Percentiles rank a stretch among this genome's conserved stretches.
These are phyloP conservation scores for Striga hermonthica DNA, from an alignment of 305 asterid species.

Conservation along the genomic window DNA sequence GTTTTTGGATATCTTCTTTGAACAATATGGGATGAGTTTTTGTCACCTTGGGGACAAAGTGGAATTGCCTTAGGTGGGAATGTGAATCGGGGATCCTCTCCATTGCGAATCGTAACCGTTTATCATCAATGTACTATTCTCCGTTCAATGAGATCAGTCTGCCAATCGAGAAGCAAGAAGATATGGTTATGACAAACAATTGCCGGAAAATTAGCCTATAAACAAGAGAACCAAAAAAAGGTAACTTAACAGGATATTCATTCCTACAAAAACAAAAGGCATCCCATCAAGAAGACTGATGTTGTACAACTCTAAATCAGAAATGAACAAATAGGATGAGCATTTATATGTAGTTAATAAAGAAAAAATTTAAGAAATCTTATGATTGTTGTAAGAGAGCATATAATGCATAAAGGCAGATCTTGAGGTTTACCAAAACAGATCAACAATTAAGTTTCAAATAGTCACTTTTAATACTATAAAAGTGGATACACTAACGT, in stretches of 20 bases:
- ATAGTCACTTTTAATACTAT: slow-evolving; percentile 24
- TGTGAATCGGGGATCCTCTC: slow-evolving; percentile 62
- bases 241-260: slow-evolving; percentile 19
- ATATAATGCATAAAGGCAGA: slow-evolving; percentile 23
- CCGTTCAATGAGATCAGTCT: slow-evolving; percentile 31
- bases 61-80: slow-evolving; percentile 52
- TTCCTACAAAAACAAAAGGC: slow-evolving; percentile 24
- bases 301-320: not conserved
- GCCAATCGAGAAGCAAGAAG: slow-evolving; percentile 34
- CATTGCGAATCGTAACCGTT: slow-evolving; percentile 43
- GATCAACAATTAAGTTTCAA: not conserved
- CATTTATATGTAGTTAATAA: not conserved
- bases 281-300: slow-evolving; percentile 4
- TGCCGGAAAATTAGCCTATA: not conserved
- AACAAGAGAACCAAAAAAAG: slow-evolving; percentile 2
- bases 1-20: slow-evolving; percentile 42
- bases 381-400: not conserved
- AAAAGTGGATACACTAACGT: slow-evolving; percentile 2
- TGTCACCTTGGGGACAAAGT: slow-evolving; percentile 36
- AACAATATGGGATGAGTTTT: slow-evolving; percentile 37
- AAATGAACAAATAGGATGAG: not conserved
- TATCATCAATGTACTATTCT: slow-evolving; percentile 45
- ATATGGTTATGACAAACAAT: not conserved
- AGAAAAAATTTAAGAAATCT: not conserved
- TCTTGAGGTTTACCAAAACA: slow-evolving; percentile 24